Evolutionary conservation across 2,329 filamentous ascomycete species (phyloP).

Genomic region (Diaporthe vexans): DNA sequence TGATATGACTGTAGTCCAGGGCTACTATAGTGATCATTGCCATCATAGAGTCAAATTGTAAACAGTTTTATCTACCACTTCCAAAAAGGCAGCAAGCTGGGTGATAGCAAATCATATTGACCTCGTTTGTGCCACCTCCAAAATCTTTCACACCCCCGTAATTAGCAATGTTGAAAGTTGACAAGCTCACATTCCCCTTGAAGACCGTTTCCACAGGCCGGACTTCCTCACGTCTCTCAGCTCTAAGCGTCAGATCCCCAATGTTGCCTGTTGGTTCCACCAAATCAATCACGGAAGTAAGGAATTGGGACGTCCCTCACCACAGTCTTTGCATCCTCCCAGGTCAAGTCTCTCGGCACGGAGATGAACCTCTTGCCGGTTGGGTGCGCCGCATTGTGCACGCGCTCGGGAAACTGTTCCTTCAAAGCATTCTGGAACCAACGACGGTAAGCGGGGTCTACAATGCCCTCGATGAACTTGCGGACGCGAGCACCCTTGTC

Average conservation of each 20-base stretch:
- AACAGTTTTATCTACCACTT: neutral
- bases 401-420: slow-evolving; percentile 30
- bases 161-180: neutral
- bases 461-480: slow-evolving; percentile 45
- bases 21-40: neutral
- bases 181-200: neutral
- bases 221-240: neutral
- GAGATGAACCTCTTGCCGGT: neutral
- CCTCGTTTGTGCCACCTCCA: neutral
- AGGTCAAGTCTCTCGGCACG: slow-evolving; percentile 3
- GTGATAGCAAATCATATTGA: neutral
- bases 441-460: slow-evolving; percentile 39
- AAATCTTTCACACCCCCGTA: neutral
- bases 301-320: neutral
- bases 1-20: neutral
- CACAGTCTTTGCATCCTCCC: slow-evolving; percentile 21
- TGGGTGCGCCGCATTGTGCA: neutral
- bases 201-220: neutral
- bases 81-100: neutral
- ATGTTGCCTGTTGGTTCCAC: neutral
- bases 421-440: slow-evolving; percentile 46
- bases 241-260: neutral
- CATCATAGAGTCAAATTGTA: slow-evolving; percentile 20
- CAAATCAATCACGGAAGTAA: neutral
- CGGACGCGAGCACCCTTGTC: slow-evolving; percentile 44